A percentile compares a stretch with the other conserved stretches of the same genome.
Conservation (phyloP, 805 yeast genomes). For the Saturnispora gosingensis region DNA sequence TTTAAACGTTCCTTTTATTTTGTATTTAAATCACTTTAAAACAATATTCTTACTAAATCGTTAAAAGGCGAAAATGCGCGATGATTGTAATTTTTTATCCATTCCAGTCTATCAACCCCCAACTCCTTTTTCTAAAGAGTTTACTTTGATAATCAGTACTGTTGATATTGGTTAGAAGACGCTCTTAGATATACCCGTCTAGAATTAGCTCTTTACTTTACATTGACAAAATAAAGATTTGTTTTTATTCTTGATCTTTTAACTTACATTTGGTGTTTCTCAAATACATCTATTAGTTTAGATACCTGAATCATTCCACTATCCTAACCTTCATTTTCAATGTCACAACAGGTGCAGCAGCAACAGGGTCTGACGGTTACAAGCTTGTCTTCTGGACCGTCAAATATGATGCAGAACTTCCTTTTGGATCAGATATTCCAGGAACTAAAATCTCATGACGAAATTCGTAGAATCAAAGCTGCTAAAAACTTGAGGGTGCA, state of each 20-base stretch:
- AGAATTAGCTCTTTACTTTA: too few relatives aligned
- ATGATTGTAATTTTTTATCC: background rate
- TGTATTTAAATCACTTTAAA: background rate
- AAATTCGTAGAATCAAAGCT: conserved; percentile 40
- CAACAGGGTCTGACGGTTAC: background rate
- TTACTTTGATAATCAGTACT: background rate
- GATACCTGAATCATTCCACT: background rate
- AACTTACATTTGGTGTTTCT: background rate
- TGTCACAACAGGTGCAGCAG: conserved; percentile 3
- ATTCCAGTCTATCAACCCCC: background rate
- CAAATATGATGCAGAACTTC: conserved; percentile 21
- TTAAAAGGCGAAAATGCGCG: background rate
- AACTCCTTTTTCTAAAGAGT: background rate
- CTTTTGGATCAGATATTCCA: conserved; percentile 44
- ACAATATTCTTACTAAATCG: background rate
- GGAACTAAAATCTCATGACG: conserved; percentile 37
- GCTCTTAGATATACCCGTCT: too few relatives aligned
- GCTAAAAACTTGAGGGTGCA: conserved; percentile 66
- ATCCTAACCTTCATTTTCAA: background rate
- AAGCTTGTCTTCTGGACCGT: conserved; percentile 9
- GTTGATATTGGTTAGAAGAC: background rate
- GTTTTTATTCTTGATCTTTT: background rate
- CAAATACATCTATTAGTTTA: background rate
- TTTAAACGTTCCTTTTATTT: background rate
- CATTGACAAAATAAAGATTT: background rate